Conservation (phyloP, 768 basidiomycete species). For the Auricularia sp. region DNA sequence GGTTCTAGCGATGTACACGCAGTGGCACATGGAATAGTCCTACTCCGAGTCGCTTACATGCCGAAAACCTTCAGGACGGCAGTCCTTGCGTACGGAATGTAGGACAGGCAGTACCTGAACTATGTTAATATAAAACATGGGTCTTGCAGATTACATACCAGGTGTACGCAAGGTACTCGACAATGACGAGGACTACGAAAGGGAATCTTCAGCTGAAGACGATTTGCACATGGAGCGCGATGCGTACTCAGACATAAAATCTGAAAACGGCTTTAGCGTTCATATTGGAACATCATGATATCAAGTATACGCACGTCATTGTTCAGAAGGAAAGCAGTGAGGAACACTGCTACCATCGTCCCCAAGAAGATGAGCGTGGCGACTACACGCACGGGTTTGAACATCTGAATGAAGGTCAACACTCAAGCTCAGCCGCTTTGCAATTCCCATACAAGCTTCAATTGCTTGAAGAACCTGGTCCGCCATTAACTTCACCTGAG, state of each 20-base stretch:
- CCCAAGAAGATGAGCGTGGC: slow-evolving; percentile 72
- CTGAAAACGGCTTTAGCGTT: slow-evolving; percentile 2
- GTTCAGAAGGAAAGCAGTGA: slow-evolving; percentile 69
- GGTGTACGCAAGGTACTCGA: slow-evolving; percentile 84
- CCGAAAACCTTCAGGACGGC: slow-evolving; percentile 60
- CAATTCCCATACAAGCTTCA: slow-evolving; percentile 55
- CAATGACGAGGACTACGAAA: slow-evolving; percentile 70
- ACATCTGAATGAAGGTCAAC: slow-evolving; percentile 51
- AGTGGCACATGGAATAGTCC: background rate
- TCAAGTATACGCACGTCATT: slow-evolving; percentile 45
- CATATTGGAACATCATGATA: slow-evolving; percentile 9
- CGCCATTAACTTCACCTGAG: slow-evolving; percentile 4
- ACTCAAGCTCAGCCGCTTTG: background rate
- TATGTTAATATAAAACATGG: background rate
- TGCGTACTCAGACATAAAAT: slow-evolving; percentile 4
- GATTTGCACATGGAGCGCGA: slow-evolving; percentile 1
- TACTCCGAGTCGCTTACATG: slow-evolving; percentile 14
- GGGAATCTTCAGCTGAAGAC: slow-evolving; percentile 1
- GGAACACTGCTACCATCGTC: slow-evolving; percentile 73
- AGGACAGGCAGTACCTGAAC: slow-evolving; percentile 31
- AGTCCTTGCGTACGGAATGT: slow-evolving; percentile 84
- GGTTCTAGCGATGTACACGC: background rate
- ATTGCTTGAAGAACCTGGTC: slow-evolving; percentile 62
- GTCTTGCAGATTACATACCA: slow-evolving; percentile 65
- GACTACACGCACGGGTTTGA: slow-evolving; percentile 81